A percentile compares a stretch with the other conserved stretches of the same genome.
These are phyloP conservation scores for Arachnomyces sp. DNA, from an alignment of 2,329 filamentous ascomycete genomes.

Conservation along the genomic window DNA sequence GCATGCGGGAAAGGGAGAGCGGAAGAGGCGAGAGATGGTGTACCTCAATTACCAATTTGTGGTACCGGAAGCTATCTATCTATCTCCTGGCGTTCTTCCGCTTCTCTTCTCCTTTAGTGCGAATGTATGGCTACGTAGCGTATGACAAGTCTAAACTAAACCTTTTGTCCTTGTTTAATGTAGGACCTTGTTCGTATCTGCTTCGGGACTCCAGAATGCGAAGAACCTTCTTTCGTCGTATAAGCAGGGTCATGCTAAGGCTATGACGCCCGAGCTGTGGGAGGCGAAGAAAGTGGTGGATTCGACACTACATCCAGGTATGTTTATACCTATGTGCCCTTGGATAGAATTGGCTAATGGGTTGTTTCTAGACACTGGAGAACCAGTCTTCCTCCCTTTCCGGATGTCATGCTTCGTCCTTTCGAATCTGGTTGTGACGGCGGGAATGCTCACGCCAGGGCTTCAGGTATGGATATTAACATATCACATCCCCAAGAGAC, in stretches of 20 bases:
- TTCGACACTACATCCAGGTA: conserved; percentile 91
- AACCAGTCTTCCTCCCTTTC: conserved; percentile 87
- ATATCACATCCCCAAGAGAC: conserved; percentile 3
- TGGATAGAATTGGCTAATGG: background rate
- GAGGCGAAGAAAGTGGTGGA: conserved; percentile 94
- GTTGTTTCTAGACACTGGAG: conserved; percentile 65
- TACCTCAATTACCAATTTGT: no score
- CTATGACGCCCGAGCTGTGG: conserved; percentile 91
- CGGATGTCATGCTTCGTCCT: conserved; percentile 95
- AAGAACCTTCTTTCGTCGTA: conserved; percentile 76
- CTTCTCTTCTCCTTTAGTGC: background rate
- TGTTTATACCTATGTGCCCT: conserved; percentile 16
- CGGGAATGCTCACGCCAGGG: conserved; percentile 90
- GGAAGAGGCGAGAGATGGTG: no score
- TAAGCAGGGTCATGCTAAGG: conserved; percentile 65
- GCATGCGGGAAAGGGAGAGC: no score
- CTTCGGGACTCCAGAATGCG: conserved; percentile 71
- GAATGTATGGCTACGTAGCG: conserved; percentile 1
- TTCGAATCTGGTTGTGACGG: conserved; percentile 89
- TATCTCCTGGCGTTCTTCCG: background rate
- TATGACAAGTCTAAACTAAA: conserved; percentile 2
- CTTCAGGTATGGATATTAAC: conserved; percentile 51
- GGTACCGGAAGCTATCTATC: no score
- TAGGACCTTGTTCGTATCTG: conserved; percentile 80
- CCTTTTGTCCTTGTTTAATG: conserved; percentile 1